Evolutionary conservation across 2,329 filamentous ascomycete species (phyloP).

Genomic region (Ceratocystiopsis sp.): DNA sequence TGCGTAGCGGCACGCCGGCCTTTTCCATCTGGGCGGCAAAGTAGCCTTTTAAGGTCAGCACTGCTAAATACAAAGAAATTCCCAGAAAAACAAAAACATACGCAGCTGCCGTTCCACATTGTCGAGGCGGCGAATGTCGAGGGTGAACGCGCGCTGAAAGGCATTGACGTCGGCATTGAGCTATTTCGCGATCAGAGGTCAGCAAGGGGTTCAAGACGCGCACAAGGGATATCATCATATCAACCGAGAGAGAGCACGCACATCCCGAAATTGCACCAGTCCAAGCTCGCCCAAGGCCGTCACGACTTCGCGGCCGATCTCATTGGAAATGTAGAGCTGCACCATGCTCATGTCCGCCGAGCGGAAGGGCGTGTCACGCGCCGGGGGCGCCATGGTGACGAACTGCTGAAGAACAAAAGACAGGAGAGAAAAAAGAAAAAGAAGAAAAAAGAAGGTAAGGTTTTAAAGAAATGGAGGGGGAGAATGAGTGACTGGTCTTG

Average conservation of each 20-base stretch:
- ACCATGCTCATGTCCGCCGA: conserved; percentile 99
- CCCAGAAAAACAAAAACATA: conserved; percentile 29
- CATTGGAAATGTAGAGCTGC: conserved; percentile 97
- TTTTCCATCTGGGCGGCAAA: conserved; percentile 96
- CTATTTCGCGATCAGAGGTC: conserved; percentile 24
- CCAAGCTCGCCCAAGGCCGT: conserved; percentile 92
- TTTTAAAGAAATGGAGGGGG: not conserved
- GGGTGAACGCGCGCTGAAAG: conserved; percentile 93
- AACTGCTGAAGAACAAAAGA: not conserved
- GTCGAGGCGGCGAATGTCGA: conserved; percentile 91
- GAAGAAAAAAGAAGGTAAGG: not conserved
- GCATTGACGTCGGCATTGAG: conserved; percentile 85
- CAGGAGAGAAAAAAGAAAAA: not conserved
- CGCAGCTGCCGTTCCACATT: conserved; percentile 96
- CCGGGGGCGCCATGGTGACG: conserved; percentile 40
- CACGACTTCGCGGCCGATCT: conserved; percentile 95
- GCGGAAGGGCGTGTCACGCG: conserved; percentile 92
- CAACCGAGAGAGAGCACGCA: conserved; percentile 27
- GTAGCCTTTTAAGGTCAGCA: conserved; percentile 43
- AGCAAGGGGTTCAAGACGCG: too few relatives aligned
- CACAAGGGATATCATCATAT: not conserved
- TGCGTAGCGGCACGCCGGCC: conserved; percentile 66
- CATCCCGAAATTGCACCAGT: conserved; percentile 92
- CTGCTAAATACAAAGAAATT: too few relatives aligned
- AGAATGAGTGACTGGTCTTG: too few relatives aligned